Evolutionary conservation across 2,329 filamentous ascomycete species (phyloP).

Genomic region (Amylocarpus encephaloides): DNA sequence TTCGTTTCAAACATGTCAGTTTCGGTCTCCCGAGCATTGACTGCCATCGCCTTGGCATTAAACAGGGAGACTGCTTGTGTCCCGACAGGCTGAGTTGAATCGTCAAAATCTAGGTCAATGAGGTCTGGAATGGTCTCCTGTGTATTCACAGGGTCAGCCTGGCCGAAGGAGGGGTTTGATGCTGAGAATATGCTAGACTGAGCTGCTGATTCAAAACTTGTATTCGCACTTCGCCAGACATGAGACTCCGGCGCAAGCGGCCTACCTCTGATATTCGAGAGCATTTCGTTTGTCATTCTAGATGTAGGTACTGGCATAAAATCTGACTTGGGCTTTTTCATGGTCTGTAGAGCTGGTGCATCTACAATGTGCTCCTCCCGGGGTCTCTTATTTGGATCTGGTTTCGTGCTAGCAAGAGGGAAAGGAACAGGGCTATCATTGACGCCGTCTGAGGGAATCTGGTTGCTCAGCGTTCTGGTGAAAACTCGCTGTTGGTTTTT

Average conservation of each 20-base stretch:
- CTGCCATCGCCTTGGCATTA: neutral
- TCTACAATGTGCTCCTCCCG: neutral
- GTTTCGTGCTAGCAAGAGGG: neutral
- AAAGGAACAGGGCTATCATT: conserved; percentile 5
- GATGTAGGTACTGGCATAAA: neutral
- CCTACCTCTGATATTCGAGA: neutral
- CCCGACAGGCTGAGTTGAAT: neutral
- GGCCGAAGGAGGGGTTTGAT: neutral
- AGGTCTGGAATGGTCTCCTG: conserved; percentile 13
- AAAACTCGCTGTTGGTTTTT: neutral
- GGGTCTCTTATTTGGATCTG: neutral
- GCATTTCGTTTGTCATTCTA: neutral
- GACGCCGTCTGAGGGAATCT: neutral
- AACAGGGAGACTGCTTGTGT: neutral
- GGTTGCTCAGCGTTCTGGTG: neutral
- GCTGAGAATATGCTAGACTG: conserved; percentile 17
- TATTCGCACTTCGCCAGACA: conserved; percentile 6
- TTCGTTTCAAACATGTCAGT: neutral
- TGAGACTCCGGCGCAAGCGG: neutral
- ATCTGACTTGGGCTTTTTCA: conserved; percentile 1
- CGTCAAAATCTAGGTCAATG: neutral
- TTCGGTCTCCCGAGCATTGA: neutral
- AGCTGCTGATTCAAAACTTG: conserved; percentile 19
- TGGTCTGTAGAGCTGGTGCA: neutral
- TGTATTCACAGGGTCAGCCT: conserved; percentile 4